Evolutionary conservation across 2,329 filamentous ascomycete genomes (phyloP).

Genomic region (Chalaropsis thielavioides): DNA sequence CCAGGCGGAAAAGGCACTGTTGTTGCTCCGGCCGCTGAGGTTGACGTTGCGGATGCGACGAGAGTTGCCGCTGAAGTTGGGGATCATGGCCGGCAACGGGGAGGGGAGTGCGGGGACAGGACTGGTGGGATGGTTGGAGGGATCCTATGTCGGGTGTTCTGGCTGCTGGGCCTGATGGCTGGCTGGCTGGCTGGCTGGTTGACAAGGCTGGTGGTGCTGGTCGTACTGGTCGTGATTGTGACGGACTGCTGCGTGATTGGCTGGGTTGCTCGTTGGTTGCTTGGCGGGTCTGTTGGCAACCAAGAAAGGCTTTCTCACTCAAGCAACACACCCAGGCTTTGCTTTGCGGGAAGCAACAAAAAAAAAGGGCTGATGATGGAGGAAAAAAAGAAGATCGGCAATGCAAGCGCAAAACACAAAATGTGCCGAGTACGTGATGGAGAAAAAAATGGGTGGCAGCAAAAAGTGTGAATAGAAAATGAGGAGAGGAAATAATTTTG

Average conservation of each 20-base stretch:
- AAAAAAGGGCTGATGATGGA: not conserved
- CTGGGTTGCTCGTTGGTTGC: not conserved
- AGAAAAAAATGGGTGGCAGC: not conserved
- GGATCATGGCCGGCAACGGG: slow-evolving; percentile 52
- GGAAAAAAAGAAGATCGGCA: not conserved
- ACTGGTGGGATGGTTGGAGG: not conserved
- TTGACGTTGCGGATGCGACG: slow-evolving; percentile 84
- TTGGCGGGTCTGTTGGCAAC: not conserved
- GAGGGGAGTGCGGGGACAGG: not conserved
- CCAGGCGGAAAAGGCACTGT: slow-evolving; percentile 38
- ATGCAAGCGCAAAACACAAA: not conserved
- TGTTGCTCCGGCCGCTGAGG: slow-evolving; percentile 65
- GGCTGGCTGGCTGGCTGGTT: not conserved
- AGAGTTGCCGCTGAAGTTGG: slow-evolving; percentile 78
- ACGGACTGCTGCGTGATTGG: not conserved
- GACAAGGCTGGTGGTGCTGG: not conserved
- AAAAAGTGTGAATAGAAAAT: not conserved
- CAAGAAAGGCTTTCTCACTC: not conserved
- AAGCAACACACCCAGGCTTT: too few relatives aligned
- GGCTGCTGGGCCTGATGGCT: not conserved
- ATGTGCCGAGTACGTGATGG: not conserved
- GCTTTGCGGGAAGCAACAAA: too few relatives aligned
- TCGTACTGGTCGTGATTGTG: not conserved
- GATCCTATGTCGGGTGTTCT: not conserved
- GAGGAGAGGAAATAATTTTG: not conserved